Percentiles rank a stretch among this genome's conserved stretches.
Evolutionary conservation across 768 basidiomycete genomes (phyloP).

Genomic region (Boletus sp.): DNA sequence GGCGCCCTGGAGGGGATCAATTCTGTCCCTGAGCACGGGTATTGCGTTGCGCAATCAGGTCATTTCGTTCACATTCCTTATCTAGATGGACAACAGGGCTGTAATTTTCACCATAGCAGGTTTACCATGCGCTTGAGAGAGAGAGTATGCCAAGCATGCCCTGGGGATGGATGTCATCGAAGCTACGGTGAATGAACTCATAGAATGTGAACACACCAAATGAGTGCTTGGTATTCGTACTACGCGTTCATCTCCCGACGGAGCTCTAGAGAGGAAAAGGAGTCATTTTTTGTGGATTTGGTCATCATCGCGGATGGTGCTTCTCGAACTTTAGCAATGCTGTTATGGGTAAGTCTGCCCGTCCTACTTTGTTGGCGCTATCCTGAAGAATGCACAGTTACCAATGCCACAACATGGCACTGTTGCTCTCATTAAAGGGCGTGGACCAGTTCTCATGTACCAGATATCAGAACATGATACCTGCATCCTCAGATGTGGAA

Average conservation of each 20-base stretch:
- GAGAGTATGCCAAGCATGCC: constrained; percentile 60
- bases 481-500: constrained; percentile 95
- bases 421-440: constrained; percentile 73
- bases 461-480: no score
- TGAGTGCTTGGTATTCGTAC: no score
- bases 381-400: constrained; percentile 72
- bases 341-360: no score
- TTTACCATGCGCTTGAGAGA: no score
- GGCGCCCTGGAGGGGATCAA: constrained; percentile 81
- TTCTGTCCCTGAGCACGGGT: constrained; percentile 78
- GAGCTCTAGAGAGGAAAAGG: constrained; percentile 33
- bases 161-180: constrained; percentile 77
- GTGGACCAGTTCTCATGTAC: constrained; percentile 89
- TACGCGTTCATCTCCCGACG: no score
- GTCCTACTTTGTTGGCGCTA: constrained; percentile 78
- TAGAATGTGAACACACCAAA: no score
- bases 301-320: no score
- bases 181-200: constrained; percentile 81
- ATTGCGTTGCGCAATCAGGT: constrained; percentile 67
- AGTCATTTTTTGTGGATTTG: no score
- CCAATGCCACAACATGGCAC: constrained; percentile 81
- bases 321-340: no score
- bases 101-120: constrained; percentile 94
- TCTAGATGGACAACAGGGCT: constrained; percentile 61
- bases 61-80: no score